A percentile compares a stretch with the other conserved stretches of the same genome.
Conservation (phyloP, 495 filamentous ascomycete genomes). For the Chaetomium fimeti region DNA sequence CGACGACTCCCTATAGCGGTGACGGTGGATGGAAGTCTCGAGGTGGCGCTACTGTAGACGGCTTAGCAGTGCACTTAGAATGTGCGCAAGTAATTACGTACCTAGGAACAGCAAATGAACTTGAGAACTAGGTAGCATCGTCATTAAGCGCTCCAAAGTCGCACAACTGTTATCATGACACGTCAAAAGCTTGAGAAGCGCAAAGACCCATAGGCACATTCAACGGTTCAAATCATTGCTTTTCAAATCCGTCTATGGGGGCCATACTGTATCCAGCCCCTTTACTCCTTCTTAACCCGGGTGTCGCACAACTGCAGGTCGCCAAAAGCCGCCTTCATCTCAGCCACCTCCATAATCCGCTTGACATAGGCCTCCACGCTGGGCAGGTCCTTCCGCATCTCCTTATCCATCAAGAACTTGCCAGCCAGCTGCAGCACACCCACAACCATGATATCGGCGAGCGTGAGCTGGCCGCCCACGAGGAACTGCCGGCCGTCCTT, state of each 20-base stretch:
- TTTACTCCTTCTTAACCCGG: slow-evolving; percentile 9
- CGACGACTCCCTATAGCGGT: too few relatives aligned
- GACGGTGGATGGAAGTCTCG: too few relatives aligned
- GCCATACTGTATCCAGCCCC: too few relatives aligned
- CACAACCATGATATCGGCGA: slow-evolving; percentile 56
- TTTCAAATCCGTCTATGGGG: neutral
- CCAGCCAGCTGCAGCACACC: slow-evolving; percentile 42
- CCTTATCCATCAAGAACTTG: slow-evolving; percentile 48
- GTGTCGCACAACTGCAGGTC: slow-evolving; percentile 49
- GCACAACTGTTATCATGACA: too few relatives aligned
- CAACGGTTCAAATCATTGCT: neutral
- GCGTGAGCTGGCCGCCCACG: slow-evolving; percentile 48
- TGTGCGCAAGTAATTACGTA: too few relatives aligned
- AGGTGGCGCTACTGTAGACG: too few relatives aligned
- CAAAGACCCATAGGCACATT: too few relatives aligned
- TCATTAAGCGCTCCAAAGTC: too few relatives aligned
- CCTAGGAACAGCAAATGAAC: too few relatives aligned
- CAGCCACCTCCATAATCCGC: slow-evolving; percentile 44
- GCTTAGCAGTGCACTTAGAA: too few relatives aligned
- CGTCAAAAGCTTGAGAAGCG: too few relatives aligned
- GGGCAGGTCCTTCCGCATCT: slow-evolving; percentile 51
- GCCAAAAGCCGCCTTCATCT: slow-evolving; percentile 52
- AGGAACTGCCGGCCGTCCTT: slow-evolving; percentile 47
- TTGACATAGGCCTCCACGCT: slow-evolving; percentile 47
- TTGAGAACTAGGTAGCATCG: too few relatives aligned